Percentiles rank a stretch among this genome's conserved stretches.
Evolutionary conservation across 495 filamentous ascomycete genomes (phyloP).

Genomic region (Hypoxylon perforatum): DNA sequence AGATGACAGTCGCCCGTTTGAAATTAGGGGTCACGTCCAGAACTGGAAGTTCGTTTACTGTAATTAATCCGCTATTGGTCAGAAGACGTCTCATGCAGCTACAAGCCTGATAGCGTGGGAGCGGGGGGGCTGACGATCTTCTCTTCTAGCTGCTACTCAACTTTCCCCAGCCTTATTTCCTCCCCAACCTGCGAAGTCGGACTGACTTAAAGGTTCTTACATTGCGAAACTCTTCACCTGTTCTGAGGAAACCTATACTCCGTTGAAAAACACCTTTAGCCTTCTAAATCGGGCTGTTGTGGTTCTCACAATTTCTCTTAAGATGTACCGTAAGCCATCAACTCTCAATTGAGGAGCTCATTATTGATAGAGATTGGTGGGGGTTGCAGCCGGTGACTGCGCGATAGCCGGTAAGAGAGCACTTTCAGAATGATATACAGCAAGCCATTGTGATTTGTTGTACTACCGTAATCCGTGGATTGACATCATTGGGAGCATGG

Average conservation of each 20-base stretch:
- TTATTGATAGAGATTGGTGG: constrained; percentile 5
- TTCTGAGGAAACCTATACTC: constrained; percentile 7
- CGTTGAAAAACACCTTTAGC: background rate
- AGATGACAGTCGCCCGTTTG: constrained; percentile 22
- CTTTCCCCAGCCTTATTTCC: constrained; percentile 10
- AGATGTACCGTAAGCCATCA: background rate
- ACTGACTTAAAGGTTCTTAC: constrained; percentile 17
- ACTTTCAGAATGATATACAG: background rate
- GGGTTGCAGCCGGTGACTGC: background rate
- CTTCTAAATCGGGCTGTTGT: background rate
- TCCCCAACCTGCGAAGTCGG: constrained; percentile 26
- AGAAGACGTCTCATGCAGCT: constrained; percentile 19
- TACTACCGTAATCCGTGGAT: background rate
- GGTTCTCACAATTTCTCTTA: background rate
- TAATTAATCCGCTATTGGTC: constrained; percentile 28
- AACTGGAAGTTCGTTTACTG: constrained; percentile 28
- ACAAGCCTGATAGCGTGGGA: constrained; percentile 19
- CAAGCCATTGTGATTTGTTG: background rate
- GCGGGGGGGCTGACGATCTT: constrained; percentile 30
- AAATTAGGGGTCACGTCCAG: constrained; percentile 19
- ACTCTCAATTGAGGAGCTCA: background rate
- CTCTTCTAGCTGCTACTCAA: constrained; percentile 32
- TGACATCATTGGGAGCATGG: background rate
- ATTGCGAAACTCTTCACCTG: constrained; percentile 7
- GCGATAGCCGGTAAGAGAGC: background rate